These are phyloP conservation scores for Ambrosiella cleistominuta DNA, from an alignment of 2,329 filamentous ascomycete genomes.

Conservation along the genomic window DNA sequence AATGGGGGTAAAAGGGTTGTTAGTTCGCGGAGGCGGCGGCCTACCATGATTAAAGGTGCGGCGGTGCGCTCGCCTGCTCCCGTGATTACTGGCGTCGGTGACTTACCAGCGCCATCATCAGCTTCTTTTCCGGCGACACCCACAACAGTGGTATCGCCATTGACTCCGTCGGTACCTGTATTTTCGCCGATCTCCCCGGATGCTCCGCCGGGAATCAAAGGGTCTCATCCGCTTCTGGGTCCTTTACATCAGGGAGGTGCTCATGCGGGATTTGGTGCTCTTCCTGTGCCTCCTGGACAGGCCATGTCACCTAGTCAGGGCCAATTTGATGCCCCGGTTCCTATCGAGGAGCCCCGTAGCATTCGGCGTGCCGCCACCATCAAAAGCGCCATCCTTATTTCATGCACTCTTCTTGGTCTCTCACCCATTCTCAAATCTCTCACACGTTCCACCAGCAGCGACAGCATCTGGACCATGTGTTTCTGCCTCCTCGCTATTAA, in stretches of 20 bases:
- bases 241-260: conserved; percentile 6
- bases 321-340: conserved; percentile 16
- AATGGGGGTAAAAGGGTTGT: conserved; percentile 9
- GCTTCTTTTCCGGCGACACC: not conserved
- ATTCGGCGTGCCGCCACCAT: conserved; percentile 54
- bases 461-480: conserved; percentile 95
- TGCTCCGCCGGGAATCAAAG: not conserved
- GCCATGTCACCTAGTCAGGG: conserved; percentile 15
- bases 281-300: too few species aligned
- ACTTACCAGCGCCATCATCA: not conserved
- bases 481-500: conserved; percentile 89
- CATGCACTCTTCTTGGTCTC: conserved; percentile 76
- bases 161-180: conserved; percentile 26
- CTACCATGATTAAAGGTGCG: conserved; percentile 13
- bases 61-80: conserved; percentile 11
- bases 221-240: too few species aligned
- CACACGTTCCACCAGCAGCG: conserved; percentile 78
- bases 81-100: conserved; percentile 24
- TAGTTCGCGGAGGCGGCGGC: conserved; percentile 8
- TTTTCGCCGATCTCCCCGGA: conserved; percentile 14
- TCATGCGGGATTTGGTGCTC: conserved; percentile 8
- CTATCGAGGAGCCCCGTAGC: conserved; percentile 24
- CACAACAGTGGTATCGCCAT: conserved; percentile 19
- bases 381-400: conserved; percentile 85
- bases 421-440: conserved; percentile 92